These are phyloP conservation scores for Cetraspora pellucida DNA, from an alignment of 192 early-diverging fungal species.

Conservation along the genomic window DNA sequence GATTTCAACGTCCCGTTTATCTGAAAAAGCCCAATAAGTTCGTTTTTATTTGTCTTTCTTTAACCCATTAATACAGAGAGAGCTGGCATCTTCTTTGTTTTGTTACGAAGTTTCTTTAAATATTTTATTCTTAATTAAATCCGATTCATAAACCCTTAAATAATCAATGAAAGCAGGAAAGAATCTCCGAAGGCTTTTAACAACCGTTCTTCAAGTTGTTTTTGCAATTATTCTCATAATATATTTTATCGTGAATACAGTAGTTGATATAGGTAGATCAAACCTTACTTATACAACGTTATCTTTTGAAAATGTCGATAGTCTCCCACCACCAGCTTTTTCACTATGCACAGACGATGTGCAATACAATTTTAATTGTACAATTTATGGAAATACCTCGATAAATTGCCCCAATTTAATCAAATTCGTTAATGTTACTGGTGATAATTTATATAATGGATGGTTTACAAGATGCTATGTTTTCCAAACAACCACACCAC, in stretches of 20 bases:
- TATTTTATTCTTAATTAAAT: too few relatives aligned
- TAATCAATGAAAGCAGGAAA: background rate
- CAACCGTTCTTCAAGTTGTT: slow-evolving; percentile 12
- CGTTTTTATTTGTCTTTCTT: too few relatives aligned
- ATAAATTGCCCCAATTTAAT: slow-evolving; percentile 4
- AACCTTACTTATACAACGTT: background rate
- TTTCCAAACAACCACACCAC: slow-evolving; percentile 14
- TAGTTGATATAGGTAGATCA: background rate
- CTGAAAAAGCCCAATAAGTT: too few relatives aligned
- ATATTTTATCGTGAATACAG: slow-evolving; percentile 16
- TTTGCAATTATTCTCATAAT: slow-evolving; percentile 3
- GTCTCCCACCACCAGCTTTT: slow-evolving; percentile 23
- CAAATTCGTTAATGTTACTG: background rate
- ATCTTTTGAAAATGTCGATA: slow-evolving; percentile 4
- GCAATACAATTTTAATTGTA: slow-evolving; percentile 16
- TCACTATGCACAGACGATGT: slow-evolving; percentile 16
- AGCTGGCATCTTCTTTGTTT: too few relatives aligned
- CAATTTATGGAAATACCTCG: slow-evolving; percentile 5
- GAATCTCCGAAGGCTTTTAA: slow-evolving; percentile 1
- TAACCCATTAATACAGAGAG: too few relatives aligned
- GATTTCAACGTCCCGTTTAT: too few relatives aligned
- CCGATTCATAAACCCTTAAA: background rate
- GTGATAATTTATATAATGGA: slow-evolving; percentile 22
- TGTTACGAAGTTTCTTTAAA: too few relatives aligned
- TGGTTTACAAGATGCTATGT: slow-evolving; percentile 32